Percentiles rank a stretch among this genome's conserved stretches.
Conservation (phyloP, 306 rosid genomes). For the Vigna nakashimae region DNA sequence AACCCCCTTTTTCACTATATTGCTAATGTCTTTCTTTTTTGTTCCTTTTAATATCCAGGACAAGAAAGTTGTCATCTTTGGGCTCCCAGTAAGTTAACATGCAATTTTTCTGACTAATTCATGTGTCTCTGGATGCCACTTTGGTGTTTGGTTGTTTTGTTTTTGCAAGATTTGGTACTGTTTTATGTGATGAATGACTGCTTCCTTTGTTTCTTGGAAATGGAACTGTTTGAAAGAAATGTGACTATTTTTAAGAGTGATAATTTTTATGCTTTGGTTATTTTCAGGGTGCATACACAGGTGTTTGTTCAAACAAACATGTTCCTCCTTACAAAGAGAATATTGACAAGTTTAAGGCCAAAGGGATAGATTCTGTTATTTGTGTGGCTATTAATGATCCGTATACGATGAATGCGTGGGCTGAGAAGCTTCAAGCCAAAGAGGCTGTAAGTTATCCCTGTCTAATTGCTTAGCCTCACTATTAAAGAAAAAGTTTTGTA, state of each 20-base stretch:
- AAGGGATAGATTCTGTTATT: conserved; percentile 80
- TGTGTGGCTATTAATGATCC: conserved; percentile 95
- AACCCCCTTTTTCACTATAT: neutral
- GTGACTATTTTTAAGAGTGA: neutral
- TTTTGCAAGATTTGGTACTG: neutral
- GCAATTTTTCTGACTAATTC: neutral
- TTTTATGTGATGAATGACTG: neutral
- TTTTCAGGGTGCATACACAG: conserved; percentile 91
- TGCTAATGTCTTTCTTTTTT: conserved; percentile 8
- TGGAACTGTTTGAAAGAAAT: conserved; percentile 32
- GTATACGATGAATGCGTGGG: conserved; percentile 82
- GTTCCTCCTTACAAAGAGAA: conserved; percentile 87
- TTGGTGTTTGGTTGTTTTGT: conserved; percentile 15
- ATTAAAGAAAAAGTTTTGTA: conserved; percentile 11
- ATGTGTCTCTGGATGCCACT: neutral
- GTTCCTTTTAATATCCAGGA: conserved; percentile 56
- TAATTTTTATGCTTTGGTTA: conserved; percentile 19
- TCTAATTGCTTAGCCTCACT: conserved; percentile 4
- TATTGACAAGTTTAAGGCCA: conserved; percentile 76
- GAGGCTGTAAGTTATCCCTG: conserved; percentile 69
- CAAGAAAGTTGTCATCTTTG: conserved; percentile 89
- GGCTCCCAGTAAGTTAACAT: conserved; percentile 83
- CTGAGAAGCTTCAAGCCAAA: conserved; percentile 78
- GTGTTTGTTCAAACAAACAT: conserved; percentile 91
- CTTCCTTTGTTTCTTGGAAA: conserved; percentile 16